Evolutionary conservation across 139 green algal genomes (phyloP).

Genomic region (Tetradesmus lagerheimii): DNA sequence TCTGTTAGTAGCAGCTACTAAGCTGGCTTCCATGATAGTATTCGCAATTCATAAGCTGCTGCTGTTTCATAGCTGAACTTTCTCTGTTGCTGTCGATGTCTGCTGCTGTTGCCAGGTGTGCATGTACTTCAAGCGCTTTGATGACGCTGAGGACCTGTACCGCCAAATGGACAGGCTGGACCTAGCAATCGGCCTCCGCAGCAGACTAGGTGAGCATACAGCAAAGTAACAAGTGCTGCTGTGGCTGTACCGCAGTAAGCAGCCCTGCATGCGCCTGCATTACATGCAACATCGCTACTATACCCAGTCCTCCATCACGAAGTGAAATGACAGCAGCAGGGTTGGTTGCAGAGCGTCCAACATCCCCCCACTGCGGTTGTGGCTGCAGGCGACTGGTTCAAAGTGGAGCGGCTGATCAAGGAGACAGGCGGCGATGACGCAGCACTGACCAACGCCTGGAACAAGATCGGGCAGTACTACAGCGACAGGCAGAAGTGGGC

Average conservation of each 20-base stretch:
- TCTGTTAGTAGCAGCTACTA: too few relatives aligned
- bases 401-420: constrained; percentile 74
- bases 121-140: constrained; percentile 84
- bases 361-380: neutral
- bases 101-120: constrained; percentile 56
- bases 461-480: constrained; percentile 89
- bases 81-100: neutral
- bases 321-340: too few relatives aligned
- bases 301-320: too few relatives aligned
- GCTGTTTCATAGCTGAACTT: neutral
- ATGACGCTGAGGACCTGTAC: constrained; percentile 86
- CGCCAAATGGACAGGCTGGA: constrained; percentile 78
- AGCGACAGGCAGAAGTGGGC: constrained; percentile 79
- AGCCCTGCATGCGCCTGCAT: neutral
- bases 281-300: neutral
- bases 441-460: constrained; percentile 71
- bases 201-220: constrained; percentile 66
- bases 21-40: too few relatives aligned
- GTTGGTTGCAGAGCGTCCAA: neutral
- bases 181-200: constrained; percentile 84
- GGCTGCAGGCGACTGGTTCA: constrained; percentile 78
- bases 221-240: neutral
- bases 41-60: neutral
- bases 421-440: constrained; percentile 69
- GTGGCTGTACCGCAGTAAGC: neutral